Evolutionary conservation across 768 basidiomycete genomes (phyloP).

Genomic region (Crassisporium funariophilum): DNA sequence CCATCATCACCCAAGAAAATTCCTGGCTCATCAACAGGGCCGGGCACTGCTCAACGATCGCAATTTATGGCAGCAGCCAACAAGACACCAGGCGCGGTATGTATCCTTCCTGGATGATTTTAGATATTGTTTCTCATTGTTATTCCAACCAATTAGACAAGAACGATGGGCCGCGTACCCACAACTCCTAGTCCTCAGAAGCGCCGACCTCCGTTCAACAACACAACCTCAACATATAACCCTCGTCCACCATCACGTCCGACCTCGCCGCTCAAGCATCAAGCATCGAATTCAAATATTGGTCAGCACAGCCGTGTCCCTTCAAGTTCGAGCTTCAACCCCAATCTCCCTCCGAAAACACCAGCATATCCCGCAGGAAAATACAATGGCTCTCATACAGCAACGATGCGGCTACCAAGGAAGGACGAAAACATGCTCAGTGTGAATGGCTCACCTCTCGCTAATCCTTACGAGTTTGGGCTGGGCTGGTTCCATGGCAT

Average conservation of each 20-base stretch:
- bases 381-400: slow-evolving; percentile 30
- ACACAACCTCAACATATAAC: slow-evolving; percentile 30
- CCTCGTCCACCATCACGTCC: slow-evolving; percentile 41
- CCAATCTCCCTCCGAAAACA: slow-evolving; percentile 58
- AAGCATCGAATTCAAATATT: slow-evolving; percentile 31
- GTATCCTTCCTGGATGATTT: slow-evolving; percentile 10
- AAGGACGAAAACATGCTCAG: slow-evolving; percentile 80
- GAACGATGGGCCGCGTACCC: slow-evolving; percentile 35
- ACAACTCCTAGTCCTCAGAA: slow-evolving; percentile 51
- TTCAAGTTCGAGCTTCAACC: slow-evolving; percentile 73
- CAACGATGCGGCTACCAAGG: slow-evolving; percentile 62
- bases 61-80: slow-evolving; percentile 40
- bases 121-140: background rate
- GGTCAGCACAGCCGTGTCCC: slow-evolving; percentile 44
- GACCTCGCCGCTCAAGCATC: slow-evolving; percentile 54
- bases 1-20: slow-evolving; percentile 61
- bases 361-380: slow-evolving; percentile 48
- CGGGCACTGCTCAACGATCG: slow-evolving; percentile 53
- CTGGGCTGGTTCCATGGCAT: slow-evolving; percentile 56
- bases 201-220: slow-evolving; percentile 46
- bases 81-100: slow-evolving; percentile 47
- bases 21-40: slow-evolving; percentile 48
- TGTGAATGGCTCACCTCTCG: slow-evolving; percentile 80
- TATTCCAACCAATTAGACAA: slow-evolving; percentile 25
- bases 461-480: slow-evolving; percentile 75